phyloP scores from a whole-genome alignment of 2,329 filamentous ascomycete species.

The Hypoxylon sp. region DNA sequence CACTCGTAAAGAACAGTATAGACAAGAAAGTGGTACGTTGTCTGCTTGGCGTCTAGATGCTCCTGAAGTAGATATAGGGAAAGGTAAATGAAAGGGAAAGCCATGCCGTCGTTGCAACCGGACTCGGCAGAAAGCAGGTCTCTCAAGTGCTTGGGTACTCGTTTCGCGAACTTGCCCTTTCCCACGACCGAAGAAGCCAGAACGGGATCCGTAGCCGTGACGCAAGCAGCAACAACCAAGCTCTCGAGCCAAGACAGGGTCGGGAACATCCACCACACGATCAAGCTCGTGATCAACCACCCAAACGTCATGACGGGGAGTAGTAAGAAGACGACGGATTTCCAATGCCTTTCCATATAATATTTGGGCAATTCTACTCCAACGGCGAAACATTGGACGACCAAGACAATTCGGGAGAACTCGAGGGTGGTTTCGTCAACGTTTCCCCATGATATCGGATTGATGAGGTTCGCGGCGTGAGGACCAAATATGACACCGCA shows the following conservation, averaged over 20 bases:
- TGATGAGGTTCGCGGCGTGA: constrained; percentile 84
- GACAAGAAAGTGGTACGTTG: constrained; percentile 89
- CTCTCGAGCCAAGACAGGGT: constrained; percentile 90
- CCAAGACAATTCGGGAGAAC: constrained; percentile 89
- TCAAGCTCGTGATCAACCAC: constrained; percentile 92
- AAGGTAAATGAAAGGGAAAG: constrained; percentile 97
- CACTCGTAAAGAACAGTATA: constrained; percentile 95
- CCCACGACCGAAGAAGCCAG: constrained; percentile 97
- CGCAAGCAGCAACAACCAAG: constrained; percentile 88
- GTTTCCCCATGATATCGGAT: constrained; percentile 83
- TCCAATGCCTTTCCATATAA: constrained; percentile 99
- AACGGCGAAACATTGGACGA: constrained; percentile 93
- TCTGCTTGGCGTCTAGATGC: constrained; percentile 75
- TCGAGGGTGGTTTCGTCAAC: constrained; percentile 90
- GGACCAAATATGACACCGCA: constrained; percentile 92
- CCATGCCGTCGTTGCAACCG: constrained; percentile 99
- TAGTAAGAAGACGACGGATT: constrained; percentile 87
- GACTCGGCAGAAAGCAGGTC: constrained; percentile 96
- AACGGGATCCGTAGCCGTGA: constrained; percentile 97
- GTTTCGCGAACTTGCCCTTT: constrained; percentile 98
- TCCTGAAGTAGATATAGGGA: constrained; percentile 91
- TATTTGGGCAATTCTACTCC: constrained; percentile 91
- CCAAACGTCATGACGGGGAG: constrained; percentile 98
- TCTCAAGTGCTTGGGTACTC: constrained; percentile 96
- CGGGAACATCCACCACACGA: constrained; percentile 92